A percentile compares a stretch with the other conserved stretches of the same genome.
phyloP scores from a whole-genome alignment of 129 eudicot genomes.

The Cynara cardunculus region DNA sequence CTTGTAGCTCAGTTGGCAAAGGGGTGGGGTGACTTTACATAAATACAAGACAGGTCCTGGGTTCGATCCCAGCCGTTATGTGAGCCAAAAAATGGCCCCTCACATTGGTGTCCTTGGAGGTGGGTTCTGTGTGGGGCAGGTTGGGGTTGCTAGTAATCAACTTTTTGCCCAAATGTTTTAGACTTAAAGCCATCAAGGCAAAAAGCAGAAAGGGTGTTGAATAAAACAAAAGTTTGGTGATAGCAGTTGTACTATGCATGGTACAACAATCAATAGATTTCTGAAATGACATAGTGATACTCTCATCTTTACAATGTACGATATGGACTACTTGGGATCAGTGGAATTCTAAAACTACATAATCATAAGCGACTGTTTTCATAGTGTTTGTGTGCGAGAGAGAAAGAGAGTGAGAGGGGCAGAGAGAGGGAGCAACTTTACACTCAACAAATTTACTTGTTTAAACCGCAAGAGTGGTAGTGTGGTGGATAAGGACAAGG shows the following conservation, averaged over 20 bases:
- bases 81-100: too few relatives aligned
- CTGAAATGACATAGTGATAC: neutral
- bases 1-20: too few relatives aligned
- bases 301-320: neutral
- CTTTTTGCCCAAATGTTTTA: too few relatives aligned
- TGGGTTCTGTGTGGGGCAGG: too few relatives aligned
- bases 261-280: neutral
- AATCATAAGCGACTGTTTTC: neutral
- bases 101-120: too few relatives aligned
- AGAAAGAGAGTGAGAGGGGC: too few relatives aligned
- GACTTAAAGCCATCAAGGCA: neutral
- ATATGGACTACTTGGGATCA: neutral
- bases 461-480: neutral
- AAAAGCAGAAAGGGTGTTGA: neutral
- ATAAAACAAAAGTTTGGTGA: too few relatives aligned
- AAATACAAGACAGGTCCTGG: too few relatives aligned
- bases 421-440: neutral
- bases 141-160: too few relatives aligned
- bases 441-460: neutral
- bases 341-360: neutral
- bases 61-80: too few relatives aligned
- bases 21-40: too few relatives aligned
- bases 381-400: neutral
- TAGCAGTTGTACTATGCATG: too few relatives aligned
- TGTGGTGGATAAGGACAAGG: neutral